Evolutionary conservation across 129 eudicot species (phyloP).

Genomic region (Escallonia rubra): DNA sequence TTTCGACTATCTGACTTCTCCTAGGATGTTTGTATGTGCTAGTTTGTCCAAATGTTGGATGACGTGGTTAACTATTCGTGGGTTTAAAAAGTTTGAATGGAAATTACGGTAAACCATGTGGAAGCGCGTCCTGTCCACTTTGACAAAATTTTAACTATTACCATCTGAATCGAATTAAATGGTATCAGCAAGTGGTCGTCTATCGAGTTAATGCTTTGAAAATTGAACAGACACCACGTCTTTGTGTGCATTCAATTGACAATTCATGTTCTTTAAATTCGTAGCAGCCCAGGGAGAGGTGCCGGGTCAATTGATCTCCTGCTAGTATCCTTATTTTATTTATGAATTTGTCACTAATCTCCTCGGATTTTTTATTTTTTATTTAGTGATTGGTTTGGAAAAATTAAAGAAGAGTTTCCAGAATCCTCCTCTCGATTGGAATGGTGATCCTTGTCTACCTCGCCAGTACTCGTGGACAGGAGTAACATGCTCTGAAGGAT

Average conservation of each 20-base stretch:
- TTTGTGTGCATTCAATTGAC: no score
- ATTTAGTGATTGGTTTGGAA: constrained; percentile 53
- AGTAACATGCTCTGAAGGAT: constrained; percentile 60
- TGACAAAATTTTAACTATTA: constrained; percentile 1
- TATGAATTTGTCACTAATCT: no score
- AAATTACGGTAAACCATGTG: no score
- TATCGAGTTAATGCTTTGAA: no score
- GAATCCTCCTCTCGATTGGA: constrained; percentile 88
- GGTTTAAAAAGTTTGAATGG: not conserved
- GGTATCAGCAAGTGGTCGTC: no score
- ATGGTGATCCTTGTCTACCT: constrained; percentile 94
- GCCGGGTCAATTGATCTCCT: not conserved
- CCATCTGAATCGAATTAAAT: not conserved
- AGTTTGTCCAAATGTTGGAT: not conserved
- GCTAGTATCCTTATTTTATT: not conserved
- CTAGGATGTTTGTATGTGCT: constrained; percentile 1
- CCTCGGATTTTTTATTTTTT: not conserved
- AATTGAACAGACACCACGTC: no score
- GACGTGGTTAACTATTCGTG: not conserved
- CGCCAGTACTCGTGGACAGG: constrained; percentile 78
- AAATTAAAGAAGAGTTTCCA: constrained; percentile 46
- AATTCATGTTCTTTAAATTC: no score
- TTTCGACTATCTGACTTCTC: not conserved
- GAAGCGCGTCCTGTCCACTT: not conserved
- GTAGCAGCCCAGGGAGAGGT: not conserved